Evolutionary conservation across 768 basidiomycete genomes (phyloP).

Genomic region (Suillus brevipes): DNA sequence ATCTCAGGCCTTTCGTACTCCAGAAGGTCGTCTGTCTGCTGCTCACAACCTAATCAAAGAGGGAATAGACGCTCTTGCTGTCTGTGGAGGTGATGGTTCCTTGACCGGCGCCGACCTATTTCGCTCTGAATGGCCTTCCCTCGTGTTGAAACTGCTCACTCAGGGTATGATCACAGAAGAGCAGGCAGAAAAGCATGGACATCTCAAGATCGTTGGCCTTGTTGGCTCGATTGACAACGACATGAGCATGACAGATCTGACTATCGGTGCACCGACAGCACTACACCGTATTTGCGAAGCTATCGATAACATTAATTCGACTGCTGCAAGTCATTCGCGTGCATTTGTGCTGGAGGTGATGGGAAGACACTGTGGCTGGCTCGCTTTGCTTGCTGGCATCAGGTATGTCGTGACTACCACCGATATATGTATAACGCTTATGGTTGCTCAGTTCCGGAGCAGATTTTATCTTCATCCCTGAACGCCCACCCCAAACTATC

Average conservation of each 20-base stretch:
- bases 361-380: slow-evolving; percentile 99
- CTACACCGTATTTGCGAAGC: slow-evolving; percentile 96
- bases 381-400: slow-evolving; percentile 90
- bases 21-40: slow-evolving; percentile 85
- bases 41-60: slow-evolving; percentile 92
- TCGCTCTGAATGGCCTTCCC: slow-evolving; percentile 90
- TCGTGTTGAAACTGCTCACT: slow-evolving; percentile 65
- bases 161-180: slow-evolving; percentile 77
- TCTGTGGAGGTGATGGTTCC: slow-evolving; percentile 97
- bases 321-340: slow-evolving; percentile 92
- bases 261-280: slow-evolving; percentile 95
- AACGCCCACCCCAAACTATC: slow-evolving; percentile 74
- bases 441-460: slow-evolving; percentile 67
- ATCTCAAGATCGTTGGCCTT: slow-evolving; percentile 96
- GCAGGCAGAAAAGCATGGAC: slow-evolving; percentile 68
- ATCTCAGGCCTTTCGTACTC: slow-evolving; percentile 76
- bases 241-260: slow-evolving; percentile 96
- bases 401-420: slow-evolving; percentile 49
- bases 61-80: slow-evolving; percentile 95
- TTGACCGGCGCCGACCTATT: slow-evolving; percentile 96
- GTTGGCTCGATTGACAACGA: slow-evolving; percentile 99
- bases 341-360: slow-evolving; percentile 99
- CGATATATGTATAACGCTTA: slow-evolving; percentile 12
- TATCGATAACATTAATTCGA: slow-evolving; percentile 97
- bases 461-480: slow-evolving; percentile 97